Percentiles rank a stretch among this genome's conserved stretches.
Conservation (phyloP, 495 filamentous ascomycete genomes). For the Cudoniella acicularis region DNA sequence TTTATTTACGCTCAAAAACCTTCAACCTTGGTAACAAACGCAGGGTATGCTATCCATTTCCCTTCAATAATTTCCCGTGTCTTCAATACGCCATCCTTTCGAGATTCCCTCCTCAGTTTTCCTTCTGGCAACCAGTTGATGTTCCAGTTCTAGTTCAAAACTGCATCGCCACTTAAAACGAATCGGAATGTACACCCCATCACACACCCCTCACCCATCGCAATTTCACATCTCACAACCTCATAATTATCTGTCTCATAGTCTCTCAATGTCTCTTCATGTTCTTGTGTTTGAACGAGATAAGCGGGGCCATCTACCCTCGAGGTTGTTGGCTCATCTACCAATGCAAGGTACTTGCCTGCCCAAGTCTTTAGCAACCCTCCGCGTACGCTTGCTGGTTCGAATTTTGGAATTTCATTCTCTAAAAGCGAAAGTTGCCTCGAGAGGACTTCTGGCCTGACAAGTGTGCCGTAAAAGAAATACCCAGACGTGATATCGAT, state of each 20-base stretch:
- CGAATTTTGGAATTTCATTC: background rate
- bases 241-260: conserved; percentile 42
- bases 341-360: conserved; percentile 38
- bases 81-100: too few relatives aligned
- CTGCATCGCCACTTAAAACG: background rate
- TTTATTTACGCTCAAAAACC: too few relatives aligned
- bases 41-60: too few relatives aligned
- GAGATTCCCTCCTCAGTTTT: too few relatives aligned
- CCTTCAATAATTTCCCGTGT: too few relatives aligned
- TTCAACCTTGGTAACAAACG: too few relatives aligned
- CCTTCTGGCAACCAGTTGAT: too few relatives aligned
- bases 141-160: background rate
- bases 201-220: background rate
- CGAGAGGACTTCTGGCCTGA: conserved; percentile 24
- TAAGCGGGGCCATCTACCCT: conserved; percentile 34
- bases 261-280: conserved; percentile 34
- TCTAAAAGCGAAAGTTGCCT: conserved; percentile 21
- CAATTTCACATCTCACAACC: conserved; percentile 38
- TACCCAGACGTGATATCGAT: conserved; percentile 42
- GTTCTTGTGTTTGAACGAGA: conserved; percentile 27
- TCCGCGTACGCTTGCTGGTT: conserved; percentile 23
- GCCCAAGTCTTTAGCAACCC: conserved; percentile 34
- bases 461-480: conserved; percentile 39
- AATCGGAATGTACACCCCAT: conserved; percentile 4
- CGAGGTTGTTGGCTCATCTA: conserved; percentile 27